Percentiles rank a stretch among this genome's conserved stretches.
These are phyloP conservation scores for Colletotrichum viniferum DNA, from an alignment of 2,329 filamentous ascomycete genomes.

Conservation along the genomic window DNA sequence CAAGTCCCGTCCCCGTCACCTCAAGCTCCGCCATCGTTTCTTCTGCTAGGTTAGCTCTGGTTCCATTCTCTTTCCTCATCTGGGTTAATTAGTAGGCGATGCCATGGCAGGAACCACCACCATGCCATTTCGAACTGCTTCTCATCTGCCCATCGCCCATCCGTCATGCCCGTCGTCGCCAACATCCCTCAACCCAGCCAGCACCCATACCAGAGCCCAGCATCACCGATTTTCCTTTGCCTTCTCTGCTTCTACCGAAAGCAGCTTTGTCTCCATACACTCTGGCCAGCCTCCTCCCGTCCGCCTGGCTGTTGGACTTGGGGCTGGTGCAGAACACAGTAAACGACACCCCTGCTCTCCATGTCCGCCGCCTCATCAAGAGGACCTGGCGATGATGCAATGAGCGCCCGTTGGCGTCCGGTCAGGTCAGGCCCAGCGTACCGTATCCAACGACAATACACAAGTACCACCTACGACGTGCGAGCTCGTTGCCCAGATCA, in stretches of 20 bases:
- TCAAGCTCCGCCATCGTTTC: constrained; percentile 1
- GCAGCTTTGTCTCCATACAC: background rate
- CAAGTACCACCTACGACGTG: background rate
- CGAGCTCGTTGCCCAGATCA: background rate
- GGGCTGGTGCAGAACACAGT: background rate
- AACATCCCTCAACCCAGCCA: background rate
- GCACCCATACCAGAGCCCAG: background rate
- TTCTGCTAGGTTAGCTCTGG: background rate
- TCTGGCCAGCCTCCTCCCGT: background rate
- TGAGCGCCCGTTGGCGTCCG: background rate
- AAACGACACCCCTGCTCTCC: background rate
- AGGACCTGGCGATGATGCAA: constrained; percentile 1
- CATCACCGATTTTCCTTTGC: background rate
- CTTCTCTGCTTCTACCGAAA: background rate
- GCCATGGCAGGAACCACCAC: background rate
- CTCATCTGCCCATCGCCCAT: background rate
- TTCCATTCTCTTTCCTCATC: background rate
- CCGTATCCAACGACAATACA: background rate
- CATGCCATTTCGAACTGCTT: background rate
- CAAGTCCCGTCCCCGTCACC: background rate
- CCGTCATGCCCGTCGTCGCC: background rate
- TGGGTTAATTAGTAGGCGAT: background rate
- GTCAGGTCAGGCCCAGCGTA: background rate
- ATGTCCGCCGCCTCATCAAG: background rate
- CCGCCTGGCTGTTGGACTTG: background rate